These are phyloP conservation scores for Saururus chinensis DNA, from an alignment of 164 flowering plant species.

Conservation along the genomic window DNA sequence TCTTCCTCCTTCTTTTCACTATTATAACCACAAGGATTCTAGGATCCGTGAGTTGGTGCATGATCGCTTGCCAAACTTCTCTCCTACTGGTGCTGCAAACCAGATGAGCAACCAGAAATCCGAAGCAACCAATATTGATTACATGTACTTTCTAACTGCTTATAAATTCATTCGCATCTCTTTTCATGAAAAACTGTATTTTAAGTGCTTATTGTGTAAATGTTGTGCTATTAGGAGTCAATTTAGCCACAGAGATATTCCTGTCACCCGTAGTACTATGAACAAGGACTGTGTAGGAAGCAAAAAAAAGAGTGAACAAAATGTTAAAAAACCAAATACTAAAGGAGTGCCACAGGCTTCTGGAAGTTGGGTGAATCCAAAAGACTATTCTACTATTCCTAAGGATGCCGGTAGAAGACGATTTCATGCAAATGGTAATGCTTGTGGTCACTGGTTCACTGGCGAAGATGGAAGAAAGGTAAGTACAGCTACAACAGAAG, in stretches of 20 bases:
- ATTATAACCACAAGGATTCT: slow-evolving; percentile 63
- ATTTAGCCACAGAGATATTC: slow-evolving; percentile 35
- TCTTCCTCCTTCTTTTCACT: slow-evolving; percentile 54
- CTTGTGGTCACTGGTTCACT: slow-evolving; percentile 70
- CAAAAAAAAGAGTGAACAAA: slow-evolving; percentile 26
- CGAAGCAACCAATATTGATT: slow-evolving; percentile 46
- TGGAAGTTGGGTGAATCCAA: slow-evolving; percentile 58
- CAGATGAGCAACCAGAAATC: slow-evolving; percentile 17
- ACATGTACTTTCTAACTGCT: slow-evolving; percentile 17
- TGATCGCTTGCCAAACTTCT: slow-evolving; percentile 56
- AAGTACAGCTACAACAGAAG: slow-evolving; percentile 1
- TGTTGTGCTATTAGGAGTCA: slow-evolving; percentile 46
- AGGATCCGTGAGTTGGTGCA: slow-evolving; percentile 59
- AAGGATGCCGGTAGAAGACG: slow-evolving; percentile 59
- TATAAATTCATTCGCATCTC: background rate
- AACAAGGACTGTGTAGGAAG: slow-evolving; percentile 12
- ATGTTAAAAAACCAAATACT: slow-evolving; percentile 18
- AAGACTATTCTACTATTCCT: slow-evolving; percentile 25
- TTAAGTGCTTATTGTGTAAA: background rate
- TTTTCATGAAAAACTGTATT: background rate
- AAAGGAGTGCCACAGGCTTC: slow-evolving; percentile 23
- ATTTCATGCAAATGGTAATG: slow-evolving; percentile 39
- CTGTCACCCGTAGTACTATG: slow-evolving; percentile 13
- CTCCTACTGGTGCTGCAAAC: slow-evolving; percentile 34
- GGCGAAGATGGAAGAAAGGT: slow-evolving; percentile 62